Evolutionary conservation across 192 early-diverging fungal genomes (phyloP).

Genomic region (Backusella tarrabulga): DNA sequence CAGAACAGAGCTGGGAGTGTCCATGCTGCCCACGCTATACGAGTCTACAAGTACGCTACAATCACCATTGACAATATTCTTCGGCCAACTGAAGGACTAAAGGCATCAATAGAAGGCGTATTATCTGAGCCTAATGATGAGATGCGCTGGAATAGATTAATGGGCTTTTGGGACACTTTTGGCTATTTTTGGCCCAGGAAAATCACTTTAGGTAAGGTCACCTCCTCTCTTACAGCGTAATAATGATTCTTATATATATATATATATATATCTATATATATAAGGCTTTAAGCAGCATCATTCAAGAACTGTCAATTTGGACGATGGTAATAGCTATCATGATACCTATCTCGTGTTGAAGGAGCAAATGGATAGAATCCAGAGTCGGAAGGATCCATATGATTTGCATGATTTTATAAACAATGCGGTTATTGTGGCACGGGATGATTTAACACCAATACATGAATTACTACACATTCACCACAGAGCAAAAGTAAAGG

Average conservation of each 20-base stretch:
- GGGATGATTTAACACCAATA: neutral
- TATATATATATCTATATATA: neutral
- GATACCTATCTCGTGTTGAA: neutral
- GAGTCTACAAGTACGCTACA: neutral
- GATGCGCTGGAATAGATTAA: neutral
- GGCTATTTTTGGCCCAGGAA: conserved; percentile 20
- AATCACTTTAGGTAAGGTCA: neutral
- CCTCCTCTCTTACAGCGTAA: too few species aligned
- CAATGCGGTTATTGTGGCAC: neutral
- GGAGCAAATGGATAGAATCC: neutral
- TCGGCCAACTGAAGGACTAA: neutral
- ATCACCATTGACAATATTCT: conserved; percentile 12
- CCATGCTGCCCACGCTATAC: neutral
- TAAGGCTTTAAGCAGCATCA: neutral
- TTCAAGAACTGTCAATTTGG: neutral
- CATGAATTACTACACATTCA: neutral
- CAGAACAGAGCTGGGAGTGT: neutral
- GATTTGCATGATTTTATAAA: neutral
- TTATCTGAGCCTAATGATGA: neutral
- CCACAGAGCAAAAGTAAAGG: neutral
- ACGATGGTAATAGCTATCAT: neutral
- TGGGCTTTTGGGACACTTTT: conserved; percentile 3
- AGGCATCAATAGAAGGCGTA: neutral
- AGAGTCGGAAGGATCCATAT: neutral
- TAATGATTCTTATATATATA: too few species aligned